Conservation (phyloP, 2,329 filamentous ascomycete species). For the Talaromyces sp. region DNA sequence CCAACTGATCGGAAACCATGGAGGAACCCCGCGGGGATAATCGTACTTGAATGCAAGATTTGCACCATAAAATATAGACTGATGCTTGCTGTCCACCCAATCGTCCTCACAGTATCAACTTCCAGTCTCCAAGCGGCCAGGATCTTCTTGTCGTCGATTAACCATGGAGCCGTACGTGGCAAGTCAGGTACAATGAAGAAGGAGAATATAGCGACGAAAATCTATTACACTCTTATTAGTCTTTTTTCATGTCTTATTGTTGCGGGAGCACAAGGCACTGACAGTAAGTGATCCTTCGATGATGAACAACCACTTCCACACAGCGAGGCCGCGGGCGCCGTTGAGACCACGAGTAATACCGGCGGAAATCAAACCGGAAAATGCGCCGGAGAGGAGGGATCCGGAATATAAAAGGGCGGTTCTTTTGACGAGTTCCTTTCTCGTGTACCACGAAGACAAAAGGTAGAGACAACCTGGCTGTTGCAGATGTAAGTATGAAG, state of each 20-base stretch:
- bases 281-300: background rate
- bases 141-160: background rate
- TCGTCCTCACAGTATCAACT: background rate
- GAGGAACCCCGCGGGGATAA: no score
- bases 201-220: background rate
- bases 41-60: background rate
- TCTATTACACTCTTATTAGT: background rate
- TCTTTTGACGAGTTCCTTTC: background rate
- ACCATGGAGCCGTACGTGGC: background rate
- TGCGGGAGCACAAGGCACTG: background rate
- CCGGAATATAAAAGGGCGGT: background rate
- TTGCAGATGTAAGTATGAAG: background rate
- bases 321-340: background rate
- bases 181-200: background rate
- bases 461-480: background rate
- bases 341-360: background rate
- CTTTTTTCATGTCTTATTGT: background rate
- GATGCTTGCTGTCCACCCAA: background rate
- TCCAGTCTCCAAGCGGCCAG: background rate
- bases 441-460: background rate
- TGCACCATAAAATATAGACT: background rate
- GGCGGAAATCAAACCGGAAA: background rate
- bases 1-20: background rate
- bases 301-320: background rate
- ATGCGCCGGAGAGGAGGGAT: background rate